These are phyloP conservation scores for Yamadazyma paraphyllophila DNA, from an alignment of 805 yeast species.

Conservation along the genomic window DNA sequence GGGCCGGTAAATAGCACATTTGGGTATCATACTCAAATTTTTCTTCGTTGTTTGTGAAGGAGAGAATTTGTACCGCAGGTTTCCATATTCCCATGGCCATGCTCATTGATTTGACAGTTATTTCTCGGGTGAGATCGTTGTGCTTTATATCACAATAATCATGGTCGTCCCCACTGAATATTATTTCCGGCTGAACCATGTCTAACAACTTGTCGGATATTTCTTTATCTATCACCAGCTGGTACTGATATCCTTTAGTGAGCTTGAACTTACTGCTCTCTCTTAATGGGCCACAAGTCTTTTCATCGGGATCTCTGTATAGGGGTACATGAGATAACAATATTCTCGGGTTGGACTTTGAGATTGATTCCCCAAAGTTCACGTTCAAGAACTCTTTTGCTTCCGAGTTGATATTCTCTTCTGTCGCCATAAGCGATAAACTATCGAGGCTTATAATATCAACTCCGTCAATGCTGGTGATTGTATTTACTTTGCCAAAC, in stretches of 20 bases:
- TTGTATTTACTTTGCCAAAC: constrained; percentile 34
- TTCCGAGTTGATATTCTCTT: constrained; percentile 42
- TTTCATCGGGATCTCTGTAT: constrained; percentile 58
- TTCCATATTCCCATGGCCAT: constrained; percentile 87
- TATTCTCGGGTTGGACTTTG: constrained; percentile 51
- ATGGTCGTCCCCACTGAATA: constrained; percentile 95
- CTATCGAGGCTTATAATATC: constrained; percentile 61
- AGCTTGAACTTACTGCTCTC: constrained; percentile 61
- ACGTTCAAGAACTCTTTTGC: constrained; percentile 53
- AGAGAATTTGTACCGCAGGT: constrained; percentile 85
- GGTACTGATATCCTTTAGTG: constrained; percentile 77
- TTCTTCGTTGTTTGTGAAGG: constrained; percentile 39
- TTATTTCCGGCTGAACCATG: constrained; percentile 59
- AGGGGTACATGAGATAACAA: constrained; percentile 86
- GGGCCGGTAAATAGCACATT: constrained; percentile 46
- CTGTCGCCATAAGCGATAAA: constrained; percentile 65
- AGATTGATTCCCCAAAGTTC: constrained; percentile 9
- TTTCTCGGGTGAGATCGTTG: constrained; percentile 52
- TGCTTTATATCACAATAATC: constrained; percentile 83
- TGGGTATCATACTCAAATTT: constrained; percentile 29
- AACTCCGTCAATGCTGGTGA: constrained; percentile 27
- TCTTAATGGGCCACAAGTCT: constrained; percentile 73
- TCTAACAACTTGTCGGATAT: constrained; percentile 58
- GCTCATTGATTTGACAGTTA: constrained; percentile 84
- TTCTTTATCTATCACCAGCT: constrained; percentile 73